Base-by-base conservation (phyloP, 2,329 filamentous ascomycete species). In the Ophiocordyceps unilateralis region DNA sequence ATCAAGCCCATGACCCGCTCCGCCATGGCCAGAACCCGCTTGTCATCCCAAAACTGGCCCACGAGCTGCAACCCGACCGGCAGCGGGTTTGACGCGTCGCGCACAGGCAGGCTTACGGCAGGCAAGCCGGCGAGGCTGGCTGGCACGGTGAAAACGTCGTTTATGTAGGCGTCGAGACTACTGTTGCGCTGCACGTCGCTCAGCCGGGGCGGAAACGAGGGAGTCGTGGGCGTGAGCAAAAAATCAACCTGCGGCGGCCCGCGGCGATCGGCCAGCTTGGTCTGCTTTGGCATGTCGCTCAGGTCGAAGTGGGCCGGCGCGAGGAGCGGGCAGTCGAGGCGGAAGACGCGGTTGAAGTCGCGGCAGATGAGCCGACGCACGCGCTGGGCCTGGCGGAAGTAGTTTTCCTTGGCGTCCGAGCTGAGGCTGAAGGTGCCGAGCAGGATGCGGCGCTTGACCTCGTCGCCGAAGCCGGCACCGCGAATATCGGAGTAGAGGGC, bases 81-180 rank as follows among this genome's bases (percentile, higher is more conserved):
- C 39, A 58, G 51, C 1, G 46, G 46, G 28, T 51, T 62, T 15
- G 54, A 58, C n/a, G 57, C 52, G 2, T 58, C 55, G 19, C 47
- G 49, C 47, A 57, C 46, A 0, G 91, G 89, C 11, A 98, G 69
- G 50, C 83, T 95, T 41, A 95, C 74, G 11, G 88, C 84, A 3
- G 91, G 91, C 44, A 98, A 65, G 0, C 91, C 91, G 1, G 89
- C 91, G 49, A 98, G 66, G 62, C 87, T 95, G 2, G 89, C 87
- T 1, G 91, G 91, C 1, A 98, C 89, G 0, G 91, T 96, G 53
- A 96, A 89, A 1, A 96, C 81, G 62, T 98, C 91, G 54, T 91
- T 94, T 68, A 83, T 83, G 56, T 95, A 96, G 1, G 74, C 74
- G 52, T 89, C 78, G n/a, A 93, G 63, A 10, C 71, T 66, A 39